Conservation (phyloP, 495 filamentous ascomycete species). For the Terfezia claveryi region DNA sequence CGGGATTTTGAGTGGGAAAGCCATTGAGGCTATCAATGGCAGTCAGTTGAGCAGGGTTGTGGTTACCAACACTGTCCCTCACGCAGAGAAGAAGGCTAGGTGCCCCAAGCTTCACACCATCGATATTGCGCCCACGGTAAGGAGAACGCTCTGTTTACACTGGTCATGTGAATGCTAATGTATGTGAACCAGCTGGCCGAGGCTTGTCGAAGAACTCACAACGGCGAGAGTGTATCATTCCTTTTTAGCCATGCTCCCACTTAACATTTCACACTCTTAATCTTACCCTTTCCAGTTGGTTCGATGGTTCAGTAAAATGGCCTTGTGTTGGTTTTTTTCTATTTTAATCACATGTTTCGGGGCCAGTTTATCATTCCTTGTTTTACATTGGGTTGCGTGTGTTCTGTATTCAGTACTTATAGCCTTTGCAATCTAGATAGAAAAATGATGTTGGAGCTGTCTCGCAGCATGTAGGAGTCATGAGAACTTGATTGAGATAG, state of each 20-base stretch:
- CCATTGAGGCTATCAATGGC: conserved; percentile 71
- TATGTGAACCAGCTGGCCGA: conserved; percentile 24
- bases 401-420: too few species aligned
- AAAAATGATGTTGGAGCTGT: too few species aligned
- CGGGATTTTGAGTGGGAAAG: conserved; percentile 78
- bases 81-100: conserved; percentile 53
- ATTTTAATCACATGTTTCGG: too few species aligned
- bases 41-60: conserved; percentile 60
- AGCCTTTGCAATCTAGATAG: too few species aligned
- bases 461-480: too few species aligned
- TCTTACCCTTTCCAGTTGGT: too few species aligned
- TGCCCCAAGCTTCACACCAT: conserved; percentile 73
- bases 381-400: too few species aligned
- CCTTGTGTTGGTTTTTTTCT: too few species aligned
- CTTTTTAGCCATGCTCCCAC: conserved; percentile 76
- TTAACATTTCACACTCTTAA: conserved; percentile 8
- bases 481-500: too few species aligned
- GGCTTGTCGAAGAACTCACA: conserved; percentile 77
- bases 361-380: too few species aligned
- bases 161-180: background rate
- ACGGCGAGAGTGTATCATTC: conserved; percentile 83
- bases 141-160: conserved; percentile 8
- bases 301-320: too few species aligned
- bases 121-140: conserved; percentile 73
- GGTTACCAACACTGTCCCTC: conserved; percentile 93